phyloP scores from a whole-genome alignment of 768 basidiomycete genomes.

The Candolleomyces eurysporus region DNA sequence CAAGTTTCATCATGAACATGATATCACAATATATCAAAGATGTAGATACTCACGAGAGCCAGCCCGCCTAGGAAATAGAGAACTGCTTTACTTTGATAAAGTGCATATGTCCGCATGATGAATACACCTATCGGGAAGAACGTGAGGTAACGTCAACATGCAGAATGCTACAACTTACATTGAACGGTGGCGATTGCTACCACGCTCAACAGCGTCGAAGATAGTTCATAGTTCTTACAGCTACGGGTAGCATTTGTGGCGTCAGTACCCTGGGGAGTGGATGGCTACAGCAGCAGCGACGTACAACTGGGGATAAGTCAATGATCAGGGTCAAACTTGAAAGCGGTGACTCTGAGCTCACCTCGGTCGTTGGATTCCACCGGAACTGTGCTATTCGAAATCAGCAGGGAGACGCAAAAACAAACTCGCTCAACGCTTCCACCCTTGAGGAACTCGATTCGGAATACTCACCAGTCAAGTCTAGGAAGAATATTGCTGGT shows the following conservation, averaged over 20 bases:
- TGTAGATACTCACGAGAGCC: conserved; percentile 12
- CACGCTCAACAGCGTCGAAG: conserved; percentile 20
- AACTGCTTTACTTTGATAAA: conserved; percentile 20
- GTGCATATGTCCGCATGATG: conserved; percentile 25
- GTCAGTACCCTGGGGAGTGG: not conserved
- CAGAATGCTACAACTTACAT: conserved; percentile 10
- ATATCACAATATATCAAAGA: not conserved
- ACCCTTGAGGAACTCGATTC: not conserved
- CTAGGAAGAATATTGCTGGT: conserved; percentile 17
- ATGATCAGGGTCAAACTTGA: not conserved
- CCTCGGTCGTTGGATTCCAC: conserved; percentile 13
- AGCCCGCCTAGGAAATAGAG: conserved; percentile 12
- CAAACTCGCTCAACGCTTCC: not conserved
- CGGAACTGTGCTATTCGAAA: conserved; percentile 17
- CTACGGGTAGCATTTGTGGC: not conserved
- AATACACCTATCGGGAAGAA: conserved; percentile 16
- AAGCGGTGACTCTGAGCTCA: not conserved
- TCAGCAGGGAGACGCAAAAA: no score
- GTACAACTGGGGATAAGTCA: conserved; percentile 14
- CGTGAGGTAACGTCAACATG: not conserved
- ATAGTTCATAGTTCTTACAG: conserved; percentile 21
- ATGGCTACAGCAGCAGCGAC: not conserved
- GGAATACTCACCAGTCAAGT: conserved; percentile 14
- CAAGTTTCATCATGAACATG: not conserved
- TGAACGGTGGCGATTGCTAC: conserved; percentile 21